Percentiles rank a stretch among this genome's conserved stretches.
Conservation (phyloP, 2,329 filamentous ascomycete genomes). For the Fonsecaea pugnacius region DNA sequence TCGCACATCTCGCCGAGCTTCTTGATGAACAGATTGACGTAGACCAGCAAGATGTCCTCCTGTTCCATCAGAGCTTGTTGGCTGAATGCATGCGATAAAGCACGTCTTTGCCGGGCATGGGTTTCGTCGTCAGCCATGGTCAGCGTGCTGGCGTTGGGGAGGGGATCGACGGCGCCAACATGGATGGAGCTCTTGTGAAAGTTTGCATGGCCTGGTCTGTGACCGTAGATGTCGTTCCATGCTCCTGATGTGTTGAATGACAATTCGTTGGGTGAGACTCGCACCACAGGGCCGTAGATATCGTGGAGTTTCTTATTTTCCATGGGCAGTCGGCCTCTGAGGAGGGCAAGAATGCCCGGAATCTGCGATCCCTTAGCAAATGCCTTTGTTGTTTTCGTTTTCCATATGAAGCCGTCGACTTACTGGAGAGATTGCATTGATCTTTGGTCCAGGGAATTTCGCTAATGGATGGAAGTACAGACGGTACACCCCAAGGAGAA, state of each 20-base stretch:
- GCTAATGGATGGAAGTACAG: too few species aligned
- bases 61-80: constrained; percentile 43
- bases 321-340: constrained; percentile 16
- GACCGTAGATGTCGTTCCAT: constrained; percentile 41
- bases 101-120: constrained; percentile 42
- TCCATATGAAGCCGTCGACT: too few species aligned
- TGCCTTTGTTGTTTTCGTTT: too few species aligned
- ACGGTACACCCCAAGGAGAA: too few species aligned
- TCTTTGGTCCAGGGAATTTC: too few species aligned
- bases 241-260: constrained; percentile 39
- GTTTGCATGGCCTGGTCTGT: constrained; percentile 38
- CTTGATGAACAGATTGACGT: constrained; percentile 24
- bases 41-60: constrained; percentile 37
- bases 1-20: constrained; percentile 16
- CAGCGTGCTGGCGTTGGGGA: constrained; percentile 3
- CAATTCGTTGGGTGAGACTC: constrained; percentile 43
- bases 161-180: constrained; percentile 16
- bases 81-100: constrained; percentile 43
- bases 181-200: constrained; percentile 14
- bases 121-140: constrained; percentile 32
- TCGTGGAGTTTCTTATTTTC: constrained; percentile 24
- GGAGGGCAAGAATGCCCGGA: not conserved
- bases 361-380: too few species aligned
- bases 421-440: too few species aligned
- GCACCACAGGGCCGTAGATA: constrained; percentile 36